These are phyloP conservation scores for Dactylis glomerata DNA, from an alignment of 176 grass and related monocot genomes.

Conservation along the genomic window DNA sequence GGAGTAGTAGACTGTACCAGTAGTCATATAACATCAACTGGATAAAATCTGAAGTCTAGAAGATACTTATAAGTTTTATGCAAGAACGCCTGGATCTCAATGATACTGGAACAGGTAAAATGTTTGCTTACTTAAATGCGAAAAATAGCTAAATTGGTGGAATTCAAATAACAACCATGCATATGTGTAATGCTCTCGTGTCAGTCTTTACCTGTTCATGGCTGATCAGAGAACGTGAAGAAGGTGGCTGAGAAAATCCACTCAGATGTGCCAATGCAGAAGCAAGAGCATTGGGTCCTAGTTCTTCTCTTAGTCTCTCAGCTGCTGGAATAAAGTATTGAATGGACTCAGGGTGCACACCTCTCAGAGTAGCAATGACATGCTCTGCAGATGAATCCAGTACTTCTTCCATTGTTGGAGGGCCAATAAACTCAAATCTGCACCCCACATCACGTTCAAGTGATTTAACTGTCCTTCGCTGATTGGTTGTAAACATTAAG, in stretches of 20 bases:
- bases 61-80: background rate
- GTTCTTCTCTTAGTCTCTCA: conserved; percentile 61
- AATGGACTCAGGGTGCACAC: conserved; percentile 73
- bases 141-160: background rate
- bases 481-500: conserved; percentile 95
- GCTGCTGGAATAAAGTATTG: conserved; percentile 74
- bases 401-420: conserved; percentile 70
- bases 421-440: conserved; percentile 83
- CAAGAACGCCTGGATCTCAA: background rate
- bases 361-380: conserved; percentile 77
- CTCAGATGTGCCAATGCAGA: conserved; percentile 96
- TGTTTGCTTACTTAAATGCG: background rate
- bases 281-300: conserved; percentile 85
- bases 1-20: background rate
- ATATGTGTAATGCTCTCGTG: conserved; percentile 5
- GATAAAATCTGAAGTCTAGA: conserved; percentile 20
- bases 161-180: conserved; percentile 7
- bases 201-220: conserved; percentile 71
- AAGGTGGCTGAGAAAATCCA: conserved; percentile 94
- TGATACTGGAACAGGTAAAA: background rate
- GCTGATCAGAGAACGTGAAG: conserved; percentile 89
- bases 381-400: conserved; percentile 92
- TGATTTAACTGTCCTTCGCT: conserved; percentile 90
- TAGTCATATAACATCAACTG: conserved; percentile 10
- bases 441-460: conserved; percentile 90